Evolutionary conservation across 2,329 filamentous ascomycete genomes (phyloP), one percentile per base, ranked within the genome.

Genomic region (Cercospora canescens): DNA sequence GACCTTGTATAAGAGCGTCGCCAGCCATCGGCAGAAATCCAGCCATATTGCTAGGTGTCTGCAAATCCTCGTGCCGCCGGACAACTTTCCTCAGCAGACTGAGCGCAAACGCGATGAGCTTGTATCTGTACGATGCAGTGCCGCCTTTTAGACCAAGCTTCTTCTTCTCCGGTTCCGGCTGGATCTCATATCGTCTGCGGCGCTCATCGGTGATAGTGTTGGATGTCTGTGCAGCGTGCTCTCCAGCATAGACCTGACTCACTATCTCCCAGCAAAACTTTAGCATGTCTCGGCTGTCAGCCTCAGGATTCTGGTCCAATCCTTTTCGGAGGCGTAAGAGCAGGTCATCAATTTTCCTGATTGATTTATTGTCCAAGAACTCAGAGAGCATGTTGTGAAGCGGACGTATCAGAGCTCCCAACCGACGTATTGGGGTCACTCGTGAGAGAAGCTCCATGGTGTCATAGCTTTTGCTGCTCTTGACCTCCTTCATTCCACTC

Each of bases 401-500:
- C 1, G 95, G 96, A 61, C 85, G 85, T 59, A 97, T 85, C 4
- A 99, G 86, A 58, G 90, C 87, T 56, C 90, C 88, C 6, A 98
- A 85, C 64, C 89, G 88, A 60, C 81, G 83, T 26, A 97, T 84
- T 1, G 93, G 94, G 1, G 92, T 89, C 56, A 89, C 93, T 74
- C 90, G 92, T 28, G 95, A 91, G 70, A 98, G 85, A 16, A 98
- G 84, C 78, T 98, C 94, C 89, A 98, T 96, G 0, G 95, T 96
- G 76, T 99, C 96, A 74, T 94, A 96, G 76, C 94, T 97, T 83
- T 98, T 99, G 83, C 92, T 97, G 79, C 92, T 95, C 82, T 97
- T 98, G 64, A 99, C 90, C 80, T 99, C 95, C 79, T 96, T 97
- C 90, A 96, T 97, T 79, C 94, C 91, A 76, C 89, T 97, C 63